phyloP scores from a whole-genome alignment of 2,329 filamentous ascomycete species.

The Alternaria metachromatica region DNA sequence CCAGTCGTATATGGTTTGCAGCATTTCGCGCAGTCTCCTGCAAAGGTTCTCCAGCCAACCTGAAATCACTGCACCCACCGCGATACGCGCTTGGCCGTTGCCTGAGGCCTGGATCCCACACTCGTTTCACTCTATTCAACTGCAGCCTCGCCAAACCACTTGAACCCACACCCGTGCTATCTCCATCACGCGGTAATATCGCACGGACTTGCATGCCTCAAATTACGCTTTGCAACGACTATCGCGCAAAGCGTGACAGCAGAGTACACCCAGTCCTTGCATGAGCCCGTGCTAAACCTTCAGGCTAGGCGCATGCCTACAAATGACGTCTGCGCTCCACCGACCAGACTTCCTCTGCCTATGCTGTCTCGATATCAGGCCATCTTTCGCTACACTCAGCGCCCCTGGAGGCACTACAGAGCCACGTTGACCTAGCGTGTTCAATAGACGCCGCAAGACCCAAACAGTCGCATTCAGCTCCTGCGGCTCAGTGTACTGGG shows the following conservation, averaged over 20 bases:
- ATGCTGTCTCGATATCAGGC: background rate
- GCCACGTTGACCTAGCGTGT: background rate
- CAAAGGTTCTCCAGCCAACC: background rate
- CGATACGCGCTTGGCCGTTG: background rate
- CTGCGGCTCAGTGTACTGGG: background rate
- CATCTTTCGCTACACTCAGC: background rate
- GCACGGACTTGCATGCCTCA: background rate
- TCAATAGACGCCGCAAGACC: background rate
- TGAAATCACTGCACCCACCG: background rate
- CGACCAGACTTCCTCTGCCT: background rate
- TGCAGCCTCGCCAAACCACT: background rate
- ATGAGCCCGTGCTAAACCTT: background rate
- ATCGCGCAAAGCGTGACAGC: background rate
- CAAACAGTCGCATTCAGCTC: background rate
- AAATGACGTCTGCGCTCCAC: background rate
- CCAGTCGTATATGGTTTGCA: background rate
- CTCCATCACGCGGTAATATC: background rate
- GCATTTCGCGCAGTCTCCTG: background rate
- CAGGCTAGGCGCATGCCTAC: background rate
- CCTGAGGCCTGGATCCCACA: background rate
- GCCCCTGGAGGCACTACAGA: background rate
- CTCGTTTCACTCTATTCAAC: slow-evolving; percentile 9
- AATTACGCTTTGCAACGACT: background rate
- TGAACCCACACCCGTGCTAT: background rate
- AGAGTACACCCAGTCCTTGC: background rate